Evolutionary conservation across 2,329 filamentous ascomycete genomes (phyloP), one percentile per base, ranked within the genome.

Genomic region (Lasiodiplodia hormozganensis): DNA sequence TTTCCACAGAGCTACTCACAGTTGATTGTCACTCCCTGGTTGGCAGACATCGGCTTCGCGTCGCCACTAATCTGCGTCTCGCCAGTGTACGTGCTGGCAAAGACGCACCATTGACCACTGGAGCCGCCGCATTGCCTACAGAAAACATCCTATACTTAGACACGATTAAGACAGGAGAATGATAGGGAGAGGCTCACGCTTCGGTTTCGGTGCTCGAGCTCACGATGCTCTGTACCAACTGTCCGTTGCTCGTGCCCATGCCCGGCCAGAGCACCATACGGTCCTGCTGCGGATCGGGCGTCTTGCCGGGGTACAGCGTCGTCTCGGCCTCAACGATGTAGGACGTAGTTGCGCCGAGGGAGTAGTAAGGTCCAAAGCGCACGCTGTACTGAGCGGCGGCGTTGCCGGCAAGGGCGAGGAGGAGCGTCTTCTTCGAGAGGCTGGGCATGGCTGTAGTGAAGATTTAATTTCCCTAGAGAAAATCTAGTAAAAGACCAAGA

Each of bases 191-290:
- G 16, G 23, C 28, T 36, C 23, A 64, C 60, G 43, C 21, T 10
- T 31, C 31, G 2, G 60, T 52, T 7, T 64, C 60, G 16, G 60
- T 53, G 12, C 60, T 65, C 23, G 62, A 65, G 49, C 49, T 54
- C 34, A 71, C 73, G 28, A 85, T 84, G 1, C 82, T 83, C 75
- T 85, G 82, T 68, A 85, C 82, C 72, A 85, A 70, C 69, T 84
- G 82, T 18, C 82, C 83, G n/a, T 82, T 80, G 2, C 81, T 82
- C 6, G 82, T 85, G 3, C 83, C 82, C 82, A 85, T 84, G 21
- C 83, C 83, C n/a, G 84, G 82, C 83, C 83, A 85, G 16, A 85
- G 76, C 11, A 81, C 81, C 38, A 78, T 69, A 66, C 77, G 75
- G n/a, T 81, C 80, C 11, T 73, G 71, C 40, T 72, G 75, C 58